Conservation (phyloP, 1,284 basidiomycete species). For the Pseudozyma hubeiensis region DNA sequence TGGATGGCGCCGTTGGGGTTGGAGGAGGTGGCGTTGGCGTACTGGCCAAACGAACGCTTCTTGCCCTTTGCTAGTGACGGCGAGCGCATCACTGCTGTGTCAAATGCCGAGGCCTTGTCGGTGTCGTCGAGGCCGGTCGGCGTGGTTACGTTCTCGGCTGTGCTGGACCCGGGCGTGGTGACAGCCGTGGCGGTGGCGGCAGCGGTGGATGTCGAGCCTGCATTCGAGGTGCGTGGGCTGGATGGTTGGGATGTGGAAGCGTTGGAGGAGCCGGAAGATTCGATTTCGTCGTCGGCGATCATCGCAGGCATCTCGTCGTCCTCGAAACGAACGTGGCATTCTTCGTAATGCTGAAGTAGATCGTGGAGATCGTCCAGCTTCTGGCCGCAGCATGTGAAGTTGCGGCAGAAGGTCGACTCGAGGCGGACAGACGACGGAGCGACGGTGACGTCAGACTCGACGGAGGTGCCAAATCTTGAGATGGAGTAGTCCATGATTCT, state of each 20-base stretch:
- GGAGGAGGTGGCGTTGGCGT: constrained; percentile 37
- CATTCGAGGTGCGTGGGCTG: constrained; percentile 55
- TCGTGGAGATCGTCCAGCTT: constrained; percentile 67
- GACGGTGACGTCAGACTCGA: constrained; percentile 64
- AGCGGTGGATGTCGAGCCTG: constrained; percentile 24
- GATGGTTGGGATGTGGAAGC: constrained; percentile 58
- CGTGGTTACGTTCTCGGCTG: constrained; percentile 26
- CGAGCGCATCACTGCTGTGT: constrained; percentile 62
- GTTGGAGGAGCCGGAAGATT: constrained; percentile 53
- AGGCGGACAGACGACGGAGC: constrained; percentile 62
- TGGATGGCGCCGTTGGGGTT: constrained; percentile 48
- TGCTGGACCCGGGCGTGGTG: constrained; percentile 16
- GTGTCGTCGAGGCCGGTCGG: constrained; percentile 43
- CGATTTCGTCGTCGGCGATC: constrained; percentile 61
- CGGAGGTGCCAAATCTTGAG: constrained; percentile 61
- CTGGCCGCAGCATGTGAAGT: constrained; percentile 67
- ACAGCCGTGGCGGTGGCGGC: constrained; percentile 24
- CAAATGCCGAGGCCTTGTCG: constrained; percentile 62
- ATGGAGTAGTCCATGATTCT: constrained; percentile 68
- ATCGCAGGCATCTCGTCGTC: constrained; percentile 64
- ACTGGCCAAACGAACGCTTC: constrained; percentile 66
- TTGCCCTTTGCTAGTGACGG: constrained; percentile 59
- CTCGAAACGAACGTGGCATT: constrained; percentile 67
- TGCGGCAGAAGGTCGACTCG: constrained; percentile 67
- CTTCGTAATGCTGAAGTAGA: constrained; percentile 68